Conservation (phyloP, 371 early-diverging fungal genomes). For the Apophysomyces ossiformis region DNA sequence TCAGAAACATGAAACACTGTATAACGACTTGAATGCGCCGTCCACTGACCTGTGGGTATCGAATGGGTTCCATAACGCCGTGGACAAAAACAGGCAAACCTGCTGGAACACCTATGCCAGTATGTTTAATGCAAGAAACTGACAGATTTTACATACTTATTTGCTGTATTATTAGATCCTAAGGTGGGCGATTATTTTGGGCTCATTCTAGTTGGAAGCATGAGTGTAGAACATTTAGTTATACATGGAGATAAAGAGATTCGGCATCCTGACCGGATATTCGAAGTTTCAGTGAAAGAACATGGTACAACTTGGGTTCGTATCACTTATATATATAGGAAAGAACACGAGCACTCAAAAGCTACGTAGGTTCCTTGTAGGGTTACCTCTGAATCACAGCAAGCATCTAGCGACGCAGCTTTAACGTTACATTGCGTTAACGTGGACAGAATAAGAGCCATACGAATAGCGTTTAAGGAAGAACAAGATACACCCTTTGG, state of each 20-base stretch:
- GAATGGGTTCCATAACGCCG: constrained; percentile 58
- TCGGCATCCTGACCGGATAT: constrained; percentile 30
- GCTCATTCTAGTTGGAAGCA: constrained; percentile 49
- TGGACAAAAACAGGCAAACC: constrained; percentile 58
- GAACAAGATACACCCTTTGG: constrained; percentile 34
- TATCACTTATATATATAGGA: not conserved
- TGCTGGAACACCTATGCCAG: constrained; percentile 61
- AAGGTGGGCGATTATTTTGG: constrained; percentile 52
- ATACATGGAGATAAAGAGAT: constrained; percentile 13
- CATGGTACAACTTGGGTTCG: constrained; percentile 3
- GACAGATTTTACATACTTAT: not conserved
- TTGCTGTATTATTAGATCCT: constrained; percentile 31
- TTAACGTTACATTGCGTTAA: constrained; percentile 29
- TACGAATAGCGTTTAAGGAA: constrained; percentile 28
- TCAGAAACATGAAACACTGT: constrained; percentile 35
- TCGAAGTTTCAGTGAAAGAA: constrained; percentile 23
- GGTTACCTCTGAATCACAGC: not conserved
- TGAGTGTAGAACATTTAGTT: constrained; percentile 11
- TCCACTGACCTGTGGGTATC: constrained; percentile 47
- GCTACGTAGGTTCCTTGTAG: constrained; percentile 26
- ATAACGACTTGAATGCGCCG: constrained; percentile 33
- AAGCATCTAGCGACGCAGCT: constrained; percentile 11
- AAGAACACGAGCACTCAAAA: not conserved
- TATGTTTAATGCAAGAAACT: constrained; percentile 16
- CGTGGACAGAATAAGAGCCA: constrained; percentile 25